Evolutionary conservation across 352 stramenopile genomes (phyloP), one percentile per base, ranked within the genome.

Genomic region (Phytopythium mirpurense): DNA sequence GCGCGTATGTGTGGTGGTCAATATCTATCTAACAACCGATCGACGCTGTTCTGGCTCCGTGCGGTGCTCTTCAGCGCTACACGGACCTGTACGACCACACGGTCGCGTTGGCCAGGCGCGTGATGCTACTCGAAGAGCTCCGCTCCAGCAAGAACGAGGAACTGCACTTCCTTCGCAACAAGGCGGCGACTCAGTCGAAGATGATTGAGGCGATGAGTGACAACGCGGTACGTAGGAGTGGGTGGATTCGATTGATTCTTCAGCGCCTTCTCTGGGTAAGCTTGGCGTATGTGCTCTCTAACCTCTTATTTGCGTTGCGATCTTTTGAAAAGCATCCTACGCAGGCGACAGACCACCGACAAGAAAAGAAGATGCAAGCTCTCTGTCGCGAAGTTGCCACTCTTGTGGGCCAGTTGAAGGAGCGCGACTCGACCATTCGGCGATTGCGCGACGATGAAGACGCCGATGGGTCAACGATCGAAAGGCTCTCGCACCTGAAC

Each of bases 41-140:
- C 31, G 40, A 46, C 11, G 19, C 3, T 45, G 9, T 46, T 19
- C 6, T 46, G 38, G 4, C 14, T 47, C 19, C 3, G 19, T 15
- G 1, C 24, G 12, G 27, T 40, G 11, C 36, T 9, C 9, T 32
- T 15, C 44, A 90, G 78, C 70, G 72, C 19, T 91, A 89, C 51
- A 78, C 74, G 16, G 81, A 91, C 29, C 81, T 68, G 42, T 89
- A 88, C 34, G 77, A 78, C 41, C 63, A 86, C 27, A 72, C 70
- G 0, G 78, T 83, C 12, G 54, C 66, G 7, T 51, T 88, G 8
- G 59, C 78, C 19, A 69, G 70, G 7, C 76, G 73, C 32, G 57
- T 86, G 19, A 65, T 67, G 26, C 44, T 63, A 14, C 58, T 91
- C 21, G 72, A 89, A 48, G 64, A 68, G 6, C 49, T 63, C 48